Evolutionary conservation across 306 rosid species (phyloP).

Genomic region (Betula pendula): DNA sequence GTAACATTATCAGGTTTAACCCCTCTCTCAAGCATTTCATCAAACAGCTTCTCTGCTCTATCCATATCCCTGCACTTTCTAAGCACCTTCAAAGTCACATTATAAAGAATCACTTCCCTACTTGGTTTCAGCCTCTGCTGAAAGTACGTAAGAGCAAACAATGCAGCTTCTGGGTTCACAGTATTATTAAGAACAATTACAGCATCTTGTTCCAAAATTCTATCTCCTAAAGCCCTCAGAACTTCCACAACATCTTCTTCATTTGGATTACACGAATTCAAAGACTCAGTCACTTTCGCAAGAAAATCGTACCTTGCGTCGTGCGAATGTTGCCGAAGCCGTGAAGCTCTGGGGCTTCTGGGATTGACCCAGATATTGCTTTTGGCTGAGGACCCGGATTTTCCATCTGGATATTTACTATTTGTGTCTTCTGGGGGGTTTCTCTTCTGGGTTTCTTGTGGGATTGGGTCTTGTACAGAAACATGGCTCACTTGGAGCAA

Average conservation of each 20-base stretch:
- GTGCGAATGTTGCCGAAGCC: constrained; percentile 57
- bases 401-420: constrained; percentile 37
- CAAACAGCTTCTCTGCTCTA: constrained; percentile 80
- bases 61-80: constrained; percentile 53
- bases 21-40: constrained; percentile 70
- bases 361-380: constrained; percentile 86
- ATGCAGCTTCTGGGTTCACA: constrained; percentile 55
- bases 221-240: constrained; percentile 45
- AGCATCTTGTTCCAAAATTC: constrained; percentile 51
- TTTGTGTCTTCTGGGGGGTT: constrained; percentile 18
- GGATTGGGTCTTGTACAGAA: constrained; percentile 55
- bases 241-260: constrained; percentile 42
- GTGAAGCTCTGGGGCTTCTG: constrained; percentile 74
- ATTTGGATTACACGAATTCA: constrained; percentile 50
- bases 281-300: constrained; percentile 48
- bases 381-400: constrained; percentile 42
- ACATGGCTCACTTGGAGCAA: constrained; percentile 54
- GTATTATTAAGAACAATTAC: constrained; percentile 54
- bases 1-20: constrained; percentile 67
- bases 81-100: constrained; percentile 67
- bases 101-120: constrained; percentile 57
- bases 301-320: constrained; percentile 59
- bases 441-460: constrained; percentile 29
- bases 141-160: constrained; percentile 53
- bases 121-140: constrained; percentile 32